phyloP scores from a whole-genome alignment of 1,284 basidiomycete species.

The Moniliophthora roreri region DNA sequence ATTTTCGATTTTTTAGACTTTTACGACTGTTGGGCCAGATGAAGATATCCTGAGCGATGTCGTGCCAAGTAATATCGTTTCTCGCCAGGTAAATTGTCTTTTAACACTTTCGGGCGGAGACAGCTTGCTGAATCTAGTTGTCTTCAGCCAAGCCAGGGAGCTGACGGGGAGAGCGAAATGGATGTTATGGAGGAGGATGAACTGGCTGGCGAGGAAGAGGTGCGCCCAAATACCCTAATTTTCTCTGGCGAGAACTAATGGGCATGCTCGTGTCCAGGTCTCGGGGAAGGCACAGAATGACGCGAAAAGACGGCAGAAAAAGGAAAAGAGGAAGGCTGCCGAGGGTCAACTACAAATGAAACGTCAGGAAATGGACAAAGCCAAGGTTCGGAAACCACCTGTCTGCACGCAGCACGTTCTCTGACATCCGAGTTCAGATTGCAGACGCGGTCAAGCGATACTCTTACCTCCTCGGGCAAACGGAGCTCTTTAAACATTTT shows the following conservation, averaged over 20 bases:
- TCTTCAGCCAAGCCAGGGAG: conserved; percentile 65
- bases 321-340: conserved; percentile 65
- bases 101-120: background rate
- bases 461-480: conserved; percentile 92
- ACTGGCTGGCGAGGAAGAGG: conserved; percentile 50
- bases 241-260: background rate
- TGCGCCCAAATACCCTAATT: conserved; percentile 3
- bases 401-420: conserved; percentile 4
- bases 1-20: conserved; percentile 2
- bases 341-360: conserved; percentile 68
- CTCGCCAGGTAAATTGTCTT: conserved; percentile 59
- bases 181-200: conserved; percentile 64
- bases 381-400: conserved; percentile 51
- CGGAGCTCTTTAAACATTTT: conserved; percentile 95
- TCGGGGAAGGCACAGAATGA: conserved; percentile 18
- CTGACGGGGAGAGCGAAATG: conserved; percentile 67
- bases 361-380: conserved; percentile 81
- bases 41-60: conserved; percentile 82
- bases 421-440: conserved; percentile 51
- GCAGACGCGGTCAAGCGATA: conserved; percentile 95
- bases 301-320: conserved; percentile 36
- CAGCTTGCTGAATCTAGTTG: background rate
- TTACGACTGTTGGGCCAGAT: conserved; percentile 33
- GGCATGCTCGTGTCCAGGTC: background rate
- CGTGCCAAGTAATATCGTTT: conserved; percentile 81